Evolutionary conservation across 129 eudicot species (phyloP).

Genomic region (Pulicaria dysenterica): DNA sequence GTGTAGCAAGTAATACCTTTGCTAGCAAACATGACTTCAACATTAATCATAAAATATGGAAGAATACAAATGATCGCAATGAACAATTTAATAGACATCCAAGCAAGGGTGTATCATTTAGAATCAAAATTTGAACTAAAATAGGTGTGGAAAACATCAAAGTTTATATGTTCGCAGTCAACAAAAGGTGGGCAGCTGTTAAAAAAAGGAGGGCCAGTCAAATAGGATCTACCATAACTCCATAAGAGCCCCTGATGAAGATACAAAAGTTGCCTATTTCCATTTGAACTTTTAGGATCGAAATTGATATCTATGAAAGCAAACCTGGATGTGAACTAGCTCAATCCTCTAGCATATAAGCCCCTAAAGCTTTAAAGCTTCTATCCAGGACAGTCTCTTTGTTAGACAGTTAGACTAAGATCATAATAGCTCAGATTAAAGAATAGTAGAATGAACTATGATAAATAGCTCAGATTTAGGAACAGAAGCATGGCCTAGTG

Average conservation of each 20-base stretch:
- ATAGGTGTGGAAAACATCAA: not conserved
- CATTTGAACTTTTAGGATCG: not conserved
- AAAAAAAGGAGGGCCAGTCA: not conserved
- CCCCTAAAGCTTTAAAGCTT: slow-evolving; percentile 10
- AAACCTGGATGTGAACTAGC: slow-evolving; percentile 2
- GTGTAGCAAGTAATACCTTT: not conserved
- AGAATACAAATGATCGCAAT: not conserved
- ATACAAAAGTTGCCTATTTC: slow-evolving; percentile 4
- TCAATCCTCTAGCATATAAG: slow-evolving; percentile 13
- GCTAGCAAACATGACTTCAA: not conserved
- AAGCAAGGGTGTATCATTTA: not conserved
- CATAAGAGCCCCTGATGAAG: not conserved
- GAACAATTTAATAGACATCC: not conserved
- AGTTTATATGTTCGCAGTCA: slow-evolving; percentile 1
- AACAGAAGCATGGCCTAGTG: not conserved
- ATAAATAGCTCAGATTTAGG: not conserved
- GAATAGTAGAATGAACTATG: not conserved
- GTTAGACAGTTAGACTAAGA: not conserved
- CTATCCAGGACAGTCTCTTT: not conserved
- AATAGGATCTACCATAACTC: slow-evolving; percentile 7
- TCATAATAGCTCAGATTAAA: not conserved
- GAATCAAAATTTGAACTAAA: not conserved
- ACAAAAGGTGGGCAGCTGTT: not conserved
- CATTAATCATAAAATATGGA: not conserved
- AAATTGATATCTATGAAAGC: not conserved